These are phyloP conservation scores for Peterozyma toletana DNA, from an alignment of 805 yeast genomes.

Conservation along the genomic window DNA sequence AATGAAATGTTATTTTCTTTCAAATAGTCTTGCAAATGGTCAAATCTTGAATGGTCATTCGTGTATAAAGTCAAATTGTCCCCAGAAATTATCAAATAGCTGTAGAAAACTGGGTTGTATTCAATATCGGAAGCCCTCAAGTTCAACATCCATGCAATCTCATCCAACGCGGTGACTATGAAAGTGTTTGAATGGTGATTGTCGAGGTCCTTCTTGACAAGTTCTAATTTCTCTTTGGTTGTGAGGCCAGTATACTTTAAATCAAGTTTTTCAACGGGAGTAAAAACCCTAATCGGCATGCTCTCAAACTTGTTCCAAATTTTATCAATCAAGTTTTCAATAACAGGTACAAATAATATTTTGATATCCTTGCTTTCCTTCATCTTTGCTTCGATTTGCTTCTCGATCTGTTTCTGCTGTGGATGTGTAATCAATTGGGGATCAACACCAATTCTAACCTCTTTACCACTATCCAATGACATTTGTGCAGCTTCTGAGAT, in stretches of 20 bases:
- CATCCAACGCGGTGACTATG: conserved; percentile 58
- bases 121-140: conserved; percentile 55
- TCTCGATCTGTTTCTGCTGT: conserved; percentile 24
- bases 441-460: conserved; percentile 33
- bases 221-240: conserved; percentile 47
- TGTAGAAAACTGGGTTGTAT: conserved; percentile 46
- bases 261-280: conserved; percentile 43
- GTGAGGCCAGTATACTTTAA: conserved; percentile 59
- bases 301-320: conserved; percentile 53
- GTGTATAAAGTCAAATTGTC: conserved; percentile 33
- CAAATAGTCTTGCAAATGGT: conserved; percentile 30
- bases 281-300: conserved; percentile 48
- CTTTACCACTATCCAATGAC: conserved; percentile 35
- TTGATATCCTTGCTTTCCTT: conserved; percentile 20
- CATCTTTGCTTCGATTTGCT: conserved; percentile 22
- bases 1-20: conserved; percentile 33
- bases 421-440: conserved; percentile 38
- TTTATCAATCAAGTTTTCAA: conserved; percentile 38
- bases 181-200: conserved; percentile 17
- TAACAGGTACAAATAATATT: conserved; percentile 35
- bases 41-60: conserved; percentile 31
- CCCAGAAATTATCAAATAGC: conserved; percentile 40
- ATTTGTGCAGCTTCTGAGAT: conserved; percentile 41
- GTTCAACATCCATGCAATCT: conserved; percentile 86
- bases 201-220: conserved; percentile 26